A percentile compares a stretch with the other conserved stretches of the same genome.
phyloP scores from a whole-genome alignment of 2,329 filamentous ascomycete species.

The Ophiosphaerella narmari region DNA sequence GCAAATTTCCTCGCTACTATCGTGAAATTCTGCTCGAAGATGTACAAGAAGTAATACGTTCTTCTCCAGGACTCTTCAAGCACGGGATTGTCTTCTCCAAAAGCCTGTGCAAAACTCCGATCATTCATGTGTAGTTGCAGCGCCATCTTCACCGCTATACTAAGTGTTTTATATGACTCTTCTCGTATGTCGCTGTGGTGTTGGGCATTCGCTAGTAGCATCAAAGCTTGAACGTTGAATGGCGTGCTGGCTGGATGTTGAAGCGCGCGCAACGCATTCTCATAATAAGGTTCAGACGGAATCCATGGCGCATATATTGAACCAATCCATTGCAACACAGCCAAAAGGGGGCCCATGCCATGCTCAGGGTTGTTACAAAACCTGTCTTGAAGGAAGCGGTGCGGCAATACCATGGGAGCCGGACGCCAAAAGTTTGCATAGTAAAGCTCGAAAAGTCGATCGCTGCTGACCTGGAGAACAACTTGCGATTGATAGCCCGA shows the following conservation, averaged over 20 bases:
- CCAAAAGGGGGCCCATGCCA: constrained; percentile 19
- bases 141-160: constrained; percentile 69
- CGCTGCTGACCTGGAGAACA: constrained; percentile 22
- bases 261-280: constrained; percentile 18
- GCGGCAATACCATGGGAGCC: constrained; percentile 59
- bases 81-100: constrained; percentile 67
- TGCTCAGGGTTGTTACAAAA: constrained; percentile 13
- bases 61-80: constrained; percentile 81
- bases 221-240: constrained; percentile 73
- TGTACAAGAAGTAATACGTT: constrained; percentile 83
- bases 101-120: constrained; percentile 64
- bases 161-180: constrained; percentile 68
- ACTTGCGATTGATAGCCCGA: constrained; percentile 5
- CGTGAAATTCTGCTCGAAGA: constrained; percentile 78
- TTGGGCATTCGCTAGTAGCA: constrained; percentile 74
- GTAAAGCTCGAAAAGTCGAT: constrained; percentile 31
- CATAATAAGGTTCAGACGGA: constrained; percentile 28
- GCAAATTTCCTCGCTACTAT: constrained; percentile 69
- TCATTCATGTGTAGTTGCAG: constrained; percentile 76
- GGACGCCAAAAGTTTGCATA: constrained; percentile 55
- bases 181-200: constrained; percentile 76
- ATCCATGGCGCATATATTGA: constrained; percentile 34
- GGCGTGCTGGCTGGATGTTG: constrained; percentile 21
- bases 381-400: constrained; percentile 41
- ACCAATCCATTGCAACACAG: constrained; percentile 34